These are phyloP conservation scores for Drosera capensis DNA, from an alignment of 148 eudicot genomes.

Conservation along the genomic window DNA sequence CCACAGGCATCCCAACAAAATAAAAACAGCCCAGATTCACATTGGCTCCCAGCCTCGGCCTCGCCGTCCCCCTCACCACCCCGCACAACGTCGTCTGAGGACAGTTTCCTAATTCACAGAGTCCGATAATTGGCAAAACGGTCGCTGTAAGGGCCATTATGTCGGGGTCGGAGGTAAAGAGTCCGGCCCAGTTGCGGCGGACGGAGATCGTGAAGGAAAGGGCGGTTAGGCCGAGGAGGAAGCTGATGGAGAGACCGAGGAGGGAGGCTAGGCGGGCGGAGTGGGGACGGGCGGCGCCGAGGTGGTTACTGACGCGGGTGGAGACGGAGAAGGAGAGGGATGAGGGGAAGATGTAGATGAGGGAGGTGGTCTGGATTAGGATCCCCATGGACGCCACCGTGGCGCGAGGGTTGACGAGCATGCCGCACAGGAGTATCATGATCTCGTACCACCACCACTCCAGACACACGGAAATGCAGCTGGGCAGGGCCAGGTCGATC, in stretches of 20 bases:
- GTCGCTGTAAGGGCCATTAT: slow-evolving; percentile 38
- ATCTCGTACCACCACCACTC: slow-evolving; percentile 97
- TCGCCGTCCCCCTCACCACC: slow-evolving; percentile 48
- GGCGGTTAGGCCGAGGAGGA: slow-evolving; percentile 38
- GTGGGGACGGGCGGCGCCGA: slow-evolving; percentile 39
- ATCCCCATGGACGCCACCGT: slow-evolving; percentile 66
- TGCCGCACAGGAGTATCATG: slow-evolving; percentile 62
- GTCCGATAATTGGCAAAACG: slow-evolving; percentile 57
- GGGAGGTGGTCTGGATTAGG: slow-evolving; percentile 56
- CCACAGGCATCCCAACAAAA: slow-evolving; percentile 63
- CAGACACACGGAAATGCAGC: slow-evolving; percentile 63
- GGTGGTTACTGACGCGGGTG: slow-evolving; percentile 51
- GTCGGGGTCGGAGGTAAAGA: slow-evolving; percentile 44
- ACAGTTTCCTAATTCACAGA: slow-evolving; percentile 69
- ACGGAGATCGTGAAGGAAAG: slow-evolving; percentile 32
- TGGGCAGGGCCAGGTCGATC: slow-evolving; percentile 45
- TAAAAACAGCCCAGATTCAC: slow-evolving; percentile 55
- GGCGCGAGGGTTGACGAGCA: slow-evolving; percentile 33
- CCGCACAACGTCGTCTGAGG: slow-evolving; percentile 74
- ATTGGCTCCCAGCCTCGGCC: slow-evolving; percentile 53
- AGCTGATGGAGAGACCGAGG: slow-evolving; percentile 41
- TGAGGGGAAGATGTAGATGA: slow-evolving; percentile 70
- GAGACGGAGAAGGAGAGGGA: slow-evolving; percentile 56
- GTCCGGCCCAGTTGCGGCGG: slow-evolving; percentile 41
- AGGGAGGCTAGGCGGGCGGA: slow-evolving; percentile 39